These are phyloP conservation scores for Talaromyces albobiverticillius DNA, from an alignment of 2,329 filamentous ascomycete species.

Conservation along the genomic window DNA sequence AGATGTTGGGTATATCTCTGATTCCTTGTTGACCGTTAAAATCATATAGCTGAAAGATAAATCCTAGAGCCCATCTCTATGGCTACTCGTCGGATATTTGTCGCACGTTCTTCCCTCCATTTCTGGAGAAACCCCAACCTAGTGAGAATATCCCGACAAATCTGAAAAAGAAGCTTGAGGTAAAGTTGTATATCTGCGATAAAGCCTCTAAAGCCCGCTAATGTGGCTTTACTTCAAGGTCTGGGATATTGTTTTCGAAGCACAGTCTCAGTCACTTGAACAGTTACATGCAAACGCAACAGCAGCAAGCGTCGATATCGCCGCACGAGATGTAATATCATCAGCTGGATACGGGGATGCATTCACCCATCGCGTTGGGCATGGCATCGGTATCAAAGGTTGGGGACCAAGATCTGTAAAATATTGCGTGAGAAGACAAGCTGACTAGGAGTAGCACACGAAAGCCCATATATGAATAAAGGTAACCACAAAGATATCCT, in stretches of 20 bases:
- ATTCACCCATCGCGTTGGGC: slow-evolving; percentile 63
- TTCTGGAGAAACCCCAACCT: slow-evolving; percentile 28
- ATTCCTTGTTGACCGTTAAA: background rate
- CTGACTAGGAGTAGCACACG: slow-evolving; percentile 43
- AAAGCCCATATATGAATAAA: slow-evolving; percentile 63
- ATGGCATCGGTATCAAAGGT: slow-evolving; percentile 64
- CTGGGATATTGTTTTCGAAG: slow-evolving; percentile 62
- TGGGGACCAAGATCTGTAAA: background rate
- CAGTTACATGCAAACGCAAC: slow-evolving; percentile 52
- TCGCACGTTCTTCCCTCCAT: slow-evolving; percentile 56
- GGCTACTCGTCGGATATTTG: slow-evolving; percentile 65
- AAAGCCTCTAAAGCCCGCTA: too few relatives aligned
- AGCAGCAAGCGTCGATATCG: slow-evolving; percentile 60
- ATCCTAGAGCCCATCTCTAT: slow-evolving; percentile 52
- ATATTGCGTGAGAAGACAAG: background rate
- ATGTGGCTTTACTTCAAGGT: slow-evolving; percentile 34
- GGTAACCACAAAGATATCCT: slow-evolving; percentile 52
- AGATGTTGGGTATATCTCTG: slow-evolving; percentile 52
- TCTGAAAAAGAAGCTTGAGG: slow-evolving; percentile 48
- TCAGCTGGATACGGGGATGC: slow-evolving; percentile 57
- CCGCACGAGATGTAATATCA: slow-evolving; percentile 57
- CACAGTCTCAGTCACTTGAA: slow-evolving; percentile 55
- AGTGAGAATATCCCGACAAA: slow-evolving; percentile 16
- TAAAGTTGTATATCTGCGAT: too few relatives aligned
- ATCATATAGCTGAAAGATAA: background rate